phyloP scores from a whole-genome alignment of 352 stramenopile genomes.

The Pythium scleroteichum region DNA sequence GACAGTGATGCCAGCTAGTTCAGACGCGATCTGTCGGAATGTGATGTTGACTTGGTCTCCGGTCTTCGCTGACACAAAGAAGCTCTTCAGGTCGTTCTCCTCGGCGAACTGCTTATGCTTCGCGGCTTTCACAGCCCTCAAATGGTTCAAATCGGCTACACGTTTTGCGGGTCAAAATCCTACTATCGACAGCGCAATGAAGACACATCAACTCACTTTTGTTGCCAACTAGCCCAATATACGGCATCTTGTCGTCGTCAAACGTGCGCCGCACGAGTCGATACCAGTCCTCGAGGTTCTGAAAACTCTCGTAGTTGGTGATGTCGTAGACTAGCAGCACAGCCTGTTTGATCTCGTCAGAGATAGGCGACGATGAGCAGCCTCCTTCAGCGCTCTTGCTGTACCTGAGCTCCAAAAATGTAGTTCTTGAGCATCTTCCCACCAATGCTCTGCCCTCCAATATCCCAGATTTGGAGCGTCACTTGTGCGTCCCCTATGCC shows the following conservation, averaged over 20 bases:
- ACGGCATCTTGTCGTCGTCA: constrained; percentile 80
- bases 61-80: constrained; percentile 93
- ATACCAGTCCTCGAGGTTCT: constrained; percentile 95
- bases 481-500: constrained; percentile 84
- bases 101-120: constrained; percentile 93
- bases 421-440: constrained; percentile 85
- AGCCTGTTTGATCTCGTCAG: constrained; percentile 34
- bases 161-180: too few species aligned
- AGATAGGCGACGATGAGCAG: neutral
- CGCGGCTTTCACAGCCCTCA: constrained; percentile 83
- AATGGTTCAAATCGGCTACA: constrained; percentile 90
- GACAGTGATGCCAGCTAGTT: constrained; percentile 83
- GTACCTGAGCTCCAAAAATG: constrained; percentile 91
- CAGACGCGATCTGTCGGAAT: constrained; percentile 85
- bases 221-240: constrained; percentile 91
- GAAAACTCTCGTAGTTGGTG: constrained; percentile 95
- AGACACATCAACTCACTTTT: constrained; percentile 91
- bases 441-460: constrained; percentile 83
- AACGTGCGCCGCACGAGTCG: constrained; percentile 90
- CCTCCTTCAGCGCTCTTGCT: neutral
- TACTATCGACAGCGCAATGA: too few species aligned
- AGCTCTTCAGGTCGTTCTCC: constrained; percentile 92
- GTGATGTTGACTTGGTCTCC: constrained; percentile 91
- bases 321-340: constrained; percentile 95
- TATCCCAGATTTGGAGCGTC: constrained; percentile 92